Percentiles rank a stretch among this genome's conserved stretches.
Evolutionary conservation across 345 rosid genomes (phyloP).

Genomic region (Isatis tinctoria): DNA sequence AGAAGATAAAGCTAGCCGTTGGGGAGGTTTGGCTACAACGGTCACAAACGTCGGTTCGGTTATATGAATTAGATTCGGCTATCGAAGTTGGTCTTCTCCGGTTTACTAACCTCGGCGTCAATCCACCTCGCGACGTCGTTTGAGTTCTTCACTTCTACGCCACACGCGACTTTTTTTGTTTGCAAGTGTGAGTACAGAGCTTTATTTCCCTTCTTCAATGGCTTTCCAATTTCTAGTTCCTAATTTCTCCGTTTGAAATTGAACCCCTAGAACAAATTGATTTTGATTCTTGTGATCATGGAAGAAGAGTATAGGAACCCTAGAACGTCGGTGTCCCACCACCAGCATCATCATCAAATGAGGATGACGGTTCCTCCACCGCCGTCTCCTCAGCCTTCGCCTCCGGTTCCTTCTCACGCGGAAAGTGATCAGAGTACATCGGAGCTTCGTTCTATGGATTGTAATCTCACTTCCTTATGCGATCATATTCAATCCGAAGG

Average conservation of each 20-base stretch:
- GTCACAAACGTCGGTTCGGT: slow-evolving; percentile 26
- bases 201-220: slow-evolving; percentile 3
- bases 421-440: slow-evolving; percentile 64
- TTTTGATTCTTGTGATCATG: neutral
- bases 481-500: slow-evolving; percentile 91
- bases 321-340: slow-evolving; percentile 35
- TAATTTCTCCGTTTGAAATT: neutral
- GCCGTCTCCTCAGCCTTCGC: slow-evolving; percentile 45
- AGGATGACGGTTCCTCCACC: slow-evolving; percentile 41
- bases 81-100: neutral
- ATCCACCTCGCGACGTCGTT: neutral
- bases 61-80: neutral
- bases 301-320: slow-evolving; percentile 22
- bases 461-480: slow-evolving; percentile 84
- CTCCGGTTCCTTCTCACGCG: slow-evolving; percentile 45
- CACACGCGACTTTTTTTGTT: neutral
- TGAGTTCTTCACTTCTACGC: neutral
- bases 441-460: slow-evolving; percentile 75
- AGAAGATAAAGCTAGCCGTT: slow-evolving; percentile 27
- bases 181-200: neutral
- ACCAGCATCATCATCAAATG: slow-evolving; percentile 26
- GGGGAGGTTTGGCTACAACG: slow-evolving; percentile 23
- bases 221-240: slow-evolving; percentile 1
- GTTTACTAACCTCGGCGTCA: neutral
- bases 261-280: neutral